phyloP scores from a whole-genome alignment of 495 filamentous ascomycete genomes.

The Evansstolkia leycettana region DNA sequence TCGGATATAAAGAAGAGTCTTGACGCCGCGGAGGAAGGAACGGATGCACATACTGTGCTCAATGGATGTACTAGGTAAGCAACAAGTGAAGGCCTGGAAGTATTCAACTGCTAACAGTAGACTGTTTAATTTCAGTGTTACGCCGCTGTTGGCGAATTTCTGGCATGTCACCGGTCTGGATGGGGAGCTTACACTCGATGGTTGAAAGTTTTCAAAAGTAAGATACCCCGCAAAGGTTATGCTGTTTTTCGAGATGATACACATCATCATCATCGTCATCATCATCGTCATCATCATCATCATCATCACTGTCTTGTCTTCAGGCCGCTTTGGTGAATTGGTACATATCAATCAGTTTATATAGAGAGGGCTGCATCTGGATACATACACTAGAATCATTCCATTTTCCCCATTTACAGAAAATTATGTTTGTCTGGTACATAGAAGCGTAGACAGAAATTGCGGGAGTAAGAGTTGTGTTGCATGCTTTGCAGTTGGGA shows the following conservation, averaged over 20 bases:
- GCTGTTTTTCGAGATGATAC: no score
- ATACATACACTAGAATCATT: neutral
- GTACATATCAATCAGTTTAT: neutral
- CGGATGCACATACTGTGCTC: slow-evolving; percentile 87
- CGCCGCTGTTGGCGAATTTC: slow-evolving; percentile 84
- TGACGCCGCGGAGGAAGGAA: slow-evolving; percentile 50
- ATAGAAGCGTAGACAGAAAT: no score
- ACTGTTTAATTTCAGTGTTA: slow-evolving; percentile 55
- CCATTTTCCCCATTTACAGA: no score
- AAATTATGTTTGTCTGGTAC: no score
- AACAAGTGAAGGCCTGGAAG: neutral
- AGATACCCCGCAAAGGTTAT: slow-evolving; percentile 1
- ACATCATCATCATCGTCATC: no score
- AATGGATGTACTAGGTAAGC: slow-evolving; percentile 45
- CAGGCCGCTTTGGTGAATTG: neutral
- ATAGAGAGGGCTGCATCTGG: no score
- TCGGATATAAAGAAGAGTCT: slow-evolving; percentile 36
- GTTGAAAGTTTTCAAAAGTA: slow-evolving; percentile 1
- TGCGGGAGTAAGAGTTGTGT: no score
- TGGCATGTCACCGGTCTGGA: slow-evolving; percentile 60
- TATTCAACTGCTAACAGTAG: neutral
- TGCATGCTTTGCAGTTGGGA: no score
- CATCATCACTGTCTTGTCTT: no score
- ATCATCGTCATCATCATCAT: no score
- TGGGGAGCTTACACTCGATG: slow-evolving; percentile 55